phyloP scores from a whole-genome alignment of 2,329 filamentous ascomycete genomes.

The Trichoderma koningiopsis region DNA sequence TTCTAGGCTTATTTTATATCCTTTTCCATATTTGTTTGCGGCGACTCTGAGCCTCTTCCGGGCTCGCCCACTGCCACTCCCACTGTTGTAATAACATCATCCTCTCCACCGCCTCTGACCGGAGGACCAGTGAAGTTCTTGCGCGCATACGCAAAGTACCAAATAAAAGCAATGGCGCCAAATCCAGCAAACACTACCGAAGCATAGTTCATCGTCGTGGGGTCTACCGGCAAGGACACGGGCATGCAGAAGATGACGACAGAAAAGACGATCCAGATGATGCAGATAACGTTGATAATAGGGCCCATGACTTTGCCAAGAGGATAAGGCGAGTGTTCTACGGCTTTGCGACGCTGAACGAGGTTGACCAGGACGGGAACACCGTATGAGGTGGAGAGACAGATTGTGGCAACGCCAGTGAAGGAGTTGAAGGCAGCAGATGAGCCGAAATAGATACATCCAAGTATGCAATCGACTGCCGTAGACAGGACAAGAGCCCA shows the following conservation, averaged over 20 bases:
- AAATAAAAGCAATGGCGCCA: conserved; percentile 58
- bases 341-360: conserved; percentile 64
- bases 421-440: conserved; percentile 78
- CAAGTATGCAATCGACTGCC: conserved; percentile 68
- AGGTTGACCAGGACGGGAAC: conserved; percentile 74
- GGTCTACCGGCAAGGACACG: conserved; percentile 58
- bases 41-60: conserved; percentile 17
- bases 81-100: not conserved
- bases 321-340: conserved; percentile 67
- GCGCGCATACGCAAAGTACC: conserved; percentile 65
- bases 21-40: conserved; percentile 2
- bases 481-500: conserved; percentile 70
- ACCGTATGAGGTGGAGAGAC: conserved; percentile 73
- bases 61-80: conserved; percentile 12
- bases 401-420: conserved; percentile 79
- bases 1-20: not conserved
- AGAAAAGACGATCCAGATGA: conserved; percentile 71
- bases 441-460: conserved; percentile 78
- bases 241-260: conserved; percentile 79
- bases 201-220: conserved; percentile 66
- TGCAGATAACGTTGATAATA: conserved; percentile 66
- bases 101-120: conserved; percentile 27
- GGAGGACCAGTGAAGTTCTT: conserved; percentile 65
- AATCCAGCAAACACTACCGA: conserved; percentile 67
- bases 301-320: conserved; percentile 71